Evolutionary conservation across 192 early-diverging fungal genomes (phyloP), one percentile per base, ranked within the genome.

Genomic region (Coemansia erecta): DNA sequence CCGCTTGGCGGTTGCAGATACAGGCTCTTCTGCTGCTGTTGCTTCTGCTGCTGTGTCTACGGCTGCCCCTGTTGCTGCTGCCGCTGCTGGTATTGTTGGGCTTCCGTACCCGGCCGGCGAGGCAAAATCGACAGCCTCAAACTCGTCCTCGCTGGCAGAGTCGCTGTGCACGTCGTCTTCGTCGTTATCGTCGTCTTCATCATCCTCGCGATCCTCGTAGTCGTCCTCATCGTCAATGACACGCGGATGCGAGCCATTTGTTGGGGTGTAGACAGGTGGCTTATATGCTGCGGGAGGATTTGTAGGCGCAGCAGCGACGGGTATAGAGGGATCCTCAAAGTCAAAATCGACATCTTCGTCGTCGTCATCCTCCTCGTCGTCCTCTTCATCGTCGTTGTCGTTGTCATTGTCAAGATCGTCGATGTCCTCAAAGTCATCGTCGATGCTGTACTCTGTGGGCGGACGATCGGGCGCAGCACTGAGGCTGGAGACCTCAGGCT

Each of bases 81-180:
- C 3, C 4, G 47, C 9, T 15, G 23, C 24, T 11, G 51, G 51
- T 2, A 22, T 51, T 19, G 24, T 48, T 7, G 57, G 56, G 23
- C 46, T 67, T 28, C 47, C 54, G 42, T 70, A 51, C 22, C 64
- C 49, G 44, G 45, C 24, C 17, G 64, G 58, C 54, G 65, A 26
- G 54, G 58, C 63, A 62, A 73, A 61, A 11, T 79, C 77, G 8
- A 80, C 72, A 37, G 70, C 64, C 31, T 80, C 77, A 60, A 80
- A 80, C 51, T 79, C 76, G 31, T 71, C 77, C 21, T 80, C 72
- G 4, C 71, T 73, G 14, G 66, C 67, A 33, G 77, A 80, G 9
- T 46, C 51, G 19, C 44, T 42, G 13, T 56, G 39, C 8, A 35
- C 26, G 13, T 22, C 35, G 3, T 37, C 53, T 7, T 41, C 53